Base-by-base conservation (phyloP, 495 filamentous ascomycete genomes). In the Diplogelasinospora grovesii region DNA sequence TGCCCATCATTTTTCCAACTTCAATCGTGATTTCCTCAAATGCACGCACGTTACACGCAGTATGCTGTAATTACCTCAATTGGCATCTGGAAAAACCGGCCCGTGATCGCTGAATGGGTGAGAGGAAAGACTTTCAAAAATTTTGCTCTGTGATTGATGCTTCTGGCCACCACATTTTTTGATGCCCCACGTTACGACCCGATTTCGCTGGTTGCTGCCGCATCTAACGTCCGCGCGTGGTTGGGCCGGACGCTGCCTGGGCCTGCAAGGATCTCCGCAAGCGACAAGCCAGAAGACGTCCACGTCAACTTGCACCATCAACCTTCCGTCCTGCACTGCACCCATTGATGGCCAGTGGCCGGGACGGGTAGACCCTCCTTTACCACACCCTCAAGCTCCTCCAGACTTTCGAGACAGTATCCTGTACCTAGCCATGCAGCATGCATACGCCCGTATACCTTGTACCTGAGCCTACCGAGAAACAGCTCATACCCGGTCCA, bases 261-360 rank as follows among this genome's bases (percentile, higher is more conserved):
- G 25, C 29, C 43, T 46, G 49, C 53, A 53, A 45, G 46, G 53
- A 48, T 53, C 39, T 50, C 52, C 41, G 45, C 48, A 50, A 49
- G 31, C 48, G 45, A 52, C 43, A 54, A 57, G 58, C 61, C 60
- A 61, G 52, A 56, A 56, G 61, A 45, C 54, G 60, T 56, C 61
- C 64, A 68, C 64, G 64, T 68, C 48, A 46, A 35, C 34, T 49
- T 50, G 40, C 50, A 56, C 51, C 54, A 52, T 46, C 49, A 7
- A 9, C n/a, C 4, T 48, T 41, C 45, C 50, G 46, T 46, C 54
- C 18, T 46, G 26, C 33, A 41, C 15, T 23, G n/a, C n/a, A n/a
- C n/a, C n/a, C n/a, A n/a, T n/a, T n/a, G n/a, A n/a, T 36, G 32
- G 33, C 41, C 35, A 22, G 19, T 31, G 29, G 41, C 22, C 41